Conservation (phyloP, 257 asterid species). For the Solanum bulbocastanum region DNA sequence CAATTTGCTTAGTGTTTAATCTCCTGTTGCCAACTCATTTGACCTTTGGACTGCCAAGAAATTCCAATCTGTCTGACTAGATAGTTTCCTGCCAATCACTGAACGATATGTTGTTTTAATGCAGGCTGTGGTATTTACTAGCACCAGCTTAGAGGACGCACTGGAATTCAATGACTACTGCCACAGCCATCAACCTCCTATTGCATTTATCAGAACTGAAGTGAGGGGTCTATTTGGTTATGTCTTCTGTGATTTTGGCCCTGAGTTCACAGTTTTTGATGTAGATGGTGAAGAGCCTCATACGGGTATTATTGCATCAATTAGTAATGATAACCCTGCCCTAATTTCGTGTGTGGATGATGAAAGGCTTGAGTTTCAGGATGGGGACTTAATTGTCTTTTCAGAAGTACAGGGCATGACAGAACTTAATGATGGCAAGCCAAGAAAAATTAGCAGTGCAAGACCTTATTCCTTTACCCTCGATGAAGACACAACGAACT, state of each 20-base stretch:
- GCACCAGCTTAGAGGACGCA: slow-evolving; percentile 44
- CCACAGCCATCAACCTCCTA: slow-evolving; percentile 80
- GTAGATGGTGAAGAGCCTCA: slow-evolving; percentile 96
- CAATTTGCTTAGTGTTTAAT: background rate
- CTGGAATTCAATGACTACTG: slow-evolving; percentile 73
- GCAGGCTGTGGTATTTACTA: slow-evolving; percentile 93
- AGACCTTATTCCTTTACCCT: slow-evolving; percentile 79
- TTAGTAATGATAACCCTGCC: slow-evolving; percentile 78
- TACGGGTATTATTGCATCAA: slow-evolving; percentile 83
- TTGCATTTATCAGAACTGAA: slow-evolving; percentile 84
- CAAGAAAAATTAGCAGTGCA: slow-evolving; percentile 61
- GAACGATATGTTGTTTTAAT: background rate
- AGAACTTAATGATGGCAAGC: slow-evolving; percentile 89
- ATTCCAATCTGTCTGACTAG: background rate
- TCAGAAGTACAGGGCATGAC: slow-evolving; percentile 86
- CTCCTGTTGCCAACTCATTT: background rate
- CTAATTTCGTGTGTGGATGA: slow-evolving; percentile 87
- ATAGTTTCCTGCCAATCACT: background rate
- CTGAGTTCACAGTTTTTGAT: slow-evolving; percentile 75
- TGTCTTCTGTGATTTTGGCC: slow-evolving; percentile 85
- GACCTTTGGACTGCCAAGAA: background rate
- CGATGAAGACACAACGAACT: slow-evolving; percentile 75
- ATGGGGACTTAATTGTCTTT: slow-evolving; percentile 81
- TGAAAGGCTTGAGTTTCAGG: slow-evolving; percentile 94
- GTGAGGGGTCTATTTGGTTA: slow-evolving; percentile 87